A percentile compares a stretch with the other conserved stretches of the same genome.
Conservation (phyloP, 805 yeast genomes). For the Maudiozyma saulgeensis region DNA sequence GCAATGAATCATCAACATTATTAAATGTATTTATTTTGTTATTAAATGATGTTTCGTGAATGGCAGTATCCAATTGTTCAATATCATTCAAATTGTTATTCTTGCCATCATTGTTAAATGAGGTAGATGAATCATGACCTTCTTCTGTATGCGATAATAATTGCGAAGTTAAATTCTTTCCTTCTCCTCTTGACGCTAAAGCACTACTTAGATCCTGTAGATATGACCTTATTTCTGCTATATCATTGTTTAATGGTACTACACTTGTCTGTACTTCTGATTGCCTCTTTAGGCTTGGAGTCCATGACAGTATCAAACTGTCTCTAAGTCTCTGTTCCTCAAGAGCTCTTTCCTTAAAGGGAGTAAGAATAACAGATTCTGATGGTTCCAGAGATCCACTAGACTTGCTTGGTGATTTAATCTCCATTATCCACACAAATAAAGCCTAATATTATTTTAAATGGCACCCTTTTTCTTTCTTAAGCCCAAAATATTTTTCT, state of each 20-base stretch:
- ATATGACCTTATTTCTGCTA: constrained; percentile 12
- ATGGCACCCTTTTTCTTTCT: background rate
- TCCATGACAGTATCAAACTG: constrained; percentile 12
- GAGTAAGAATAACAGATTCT: constrained; percentile 12
- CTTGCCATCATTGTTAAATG: background rate
- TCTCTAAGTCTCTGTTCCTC: constrained; percentile 16
- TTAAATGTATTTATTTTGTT: background rate
- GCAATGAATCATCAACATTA: background rate
- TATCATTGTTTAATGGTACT: constrained; percentile 9
- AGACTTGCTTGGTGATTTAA: constrained; percentile 5
- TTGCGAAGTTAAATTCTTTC: constrained; percentile 6
- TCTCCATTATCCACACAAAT: constrained; percentile 7
- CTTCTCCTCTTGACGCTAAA: constrained; percentile 13
- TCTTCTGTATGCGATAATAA: background rate
- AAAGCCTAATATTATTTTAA: background rate
- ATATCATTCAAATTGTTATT: background rate
- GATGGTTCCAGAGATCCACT: constrained; percentile 2
- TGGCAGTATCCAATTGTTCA: background rate
- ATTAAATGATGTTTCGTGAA: background rate
- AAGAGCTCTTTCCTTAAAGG: constrained; percentile 19
- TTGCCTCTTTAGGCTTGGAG: constrained; percentile 15
- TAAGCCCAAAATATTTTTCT: no score
- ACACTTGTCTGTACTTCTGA: constrained; percentile 7
- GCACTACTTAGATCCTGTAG: constrained; percentile 19
- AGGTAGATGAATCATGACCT: background rate